phyloP scores from a whole-genome alignment of 2,329 filamentous ascomycete genomes.

The Byssoonygena ceratinophila region DNA sequence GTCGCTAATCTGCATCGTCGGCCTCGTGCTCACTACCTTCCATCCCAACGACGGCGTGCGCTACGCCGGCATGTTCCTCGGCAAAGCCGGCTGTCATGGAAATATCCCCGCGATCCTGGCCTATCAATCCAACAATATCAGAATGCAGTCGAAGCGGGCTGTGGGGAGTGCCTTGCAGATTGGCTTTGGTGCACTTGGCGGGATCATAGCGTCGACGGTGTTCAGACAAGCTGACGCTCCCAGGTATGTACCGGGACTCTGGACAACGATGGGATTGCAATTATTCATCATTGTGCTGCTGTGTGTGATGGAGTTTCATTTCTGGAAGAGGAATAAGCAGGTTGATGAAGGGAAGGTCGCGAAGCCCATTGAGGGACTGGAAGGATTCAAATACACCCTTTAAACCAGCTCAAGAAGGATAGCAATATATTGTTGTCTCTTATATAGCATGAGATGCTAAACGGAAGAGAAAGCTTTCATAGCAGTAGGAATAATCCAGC shows the following conservation, averaged over 20 bases:
- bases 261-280: conserved; percentile 9
- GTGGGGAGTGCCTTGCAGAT: conserved; percentile 64
- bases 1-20: conserved; percentile 20
- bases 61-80: conserved; percentile 26
- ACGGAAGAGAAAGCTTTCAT: background rate
- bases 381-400: conserved; percentile 15
- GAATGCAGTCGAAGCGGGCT: conserved; percentile 68
- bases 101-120: conserved; percentile 27
- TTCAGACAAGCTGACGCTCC: conserved; percentile 40
- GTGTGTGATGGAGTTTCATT: conserved; percentile 2
- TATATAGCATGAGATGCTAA: background rate
- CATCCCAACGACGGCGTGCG: conserved; percentile 19
- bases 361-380: conserved; percentile 14
- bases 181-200: conserved; percentile 61
- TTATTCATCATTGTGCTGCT: conserved; percentile 11
- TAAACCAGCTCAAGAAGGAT: too few species aligned
- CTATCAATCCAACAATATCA: conserved; percentile 28
- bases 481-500: too few species aligned
- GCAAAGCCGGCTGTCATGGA: conserved; percentile 22
- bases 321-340: conserved; percentile 13
- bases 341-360: conserved; percentile 9
- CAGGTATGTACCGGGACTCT: conserved; percentile 16
- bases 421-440: too few species aligned
- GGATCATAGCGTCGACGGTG: conserved; percentile 58
- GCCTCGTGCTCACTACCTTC: conserved; percentile 24